Evolutionary conservation across 108 stramenopile species (phyloP), one percentile per base, ranked within the genome.

Genomic region (Seminavis robusta): DNA sequence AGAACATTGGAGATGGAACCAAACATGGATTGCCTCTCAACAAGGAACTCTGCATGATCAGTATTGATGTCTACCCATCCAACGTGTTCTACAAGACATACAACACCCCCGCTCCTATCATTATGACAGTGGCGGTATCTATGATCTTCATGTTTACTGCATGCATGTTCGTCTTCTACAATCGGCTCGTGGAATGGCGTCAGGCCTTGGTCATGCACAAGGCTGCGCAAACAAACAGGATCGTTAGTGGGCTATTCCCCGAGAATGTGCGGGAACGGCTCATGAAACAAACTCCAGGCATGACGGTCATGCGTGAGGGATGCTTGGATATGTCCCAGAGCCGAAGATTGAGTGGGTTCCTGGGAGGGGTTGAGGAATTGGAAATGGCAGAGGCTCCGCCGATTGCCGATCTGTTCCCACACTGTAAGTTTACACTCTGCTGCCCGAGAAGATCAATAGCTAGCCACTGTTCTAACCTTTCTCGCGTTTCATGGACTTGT

Each of bases 21-120:
- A 23, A 6, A n/a, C 48, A 3, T 20, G 25, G 4, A 19, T 6
- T 15, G 10, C 15, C 23, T n/a, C 16, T 17, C 33, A 19, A 36
- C 20, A 38, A 59, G 1, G 11, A 29, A 1, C 10, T 44, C 17
- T 59, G 58, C 29, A 16, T 19, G 4, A 47, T 47, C 33, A 34
- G 31, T 8, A 43, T 84, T 11, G 21, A 9, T 11, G 64, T 81
- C 13, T 84, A 84, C 49, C 83, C 83, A 46, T 71, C 77, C 1
- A 36, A 60, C 29, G 47, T 43, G 20, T 73, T 77, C 40, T 58
- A 78, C 26, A 59, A 61, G 26, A 28, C 53, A 26, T 80, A 69
- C 54, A 57, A 62, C 19, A 78, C 73, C 9, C 52, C 62, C n/a
- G 43, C 40, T 25, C 69, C 83, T 8, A 52, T 39, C 0, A 49